Evolutionary conservation across 352 stramenopile species (phyloP), one percentile per base, ranked within the genome.

Genomic region (Pythium rhizo-oryzae): DNA sequence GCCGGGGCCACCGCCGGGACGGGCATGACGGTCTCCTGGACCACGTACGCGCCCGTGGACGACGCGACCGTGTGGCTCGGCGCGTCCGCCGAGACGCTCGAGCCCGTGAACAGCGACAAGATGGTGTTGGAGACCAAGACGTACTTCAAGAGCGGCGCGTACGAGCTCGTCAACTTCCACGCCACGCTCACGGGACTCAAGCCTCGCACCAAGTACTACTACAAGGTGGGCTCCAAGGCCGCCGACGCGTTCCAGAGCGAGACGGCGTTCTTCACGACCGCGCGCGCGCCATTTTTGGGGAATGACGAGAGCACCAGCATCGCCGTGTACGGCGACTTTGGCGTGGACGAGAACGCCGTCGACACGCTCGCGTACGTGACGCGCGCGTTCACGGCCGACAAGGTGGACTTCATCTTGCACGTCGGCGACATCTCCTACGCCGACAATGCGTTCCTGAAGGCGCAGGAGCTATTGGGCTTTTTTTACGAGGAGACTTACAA

Each of bases 401-500:
- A 77, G 2, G 59, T 92, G 1, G 78, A 91, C 23, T 76, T 93
- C 19, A 73, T 93, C 18, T 91, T 81, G 71, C 85, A 96, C 63
- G 57, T 92, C 24, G 87, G 85, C 15, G 85, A 94, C 59, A 85
- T 93, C 28, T 81, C 74, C 65, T 92, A 84, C 61, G 76, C 70
- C 12, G 69, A 79, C 53, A 69, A 79, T 61, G 64, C 62, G 4
- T 15, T 72, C 5, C 46, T 71, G 33, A 71, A 43, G 21, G 21
- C 51, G 3, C 41, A 44, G 6, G 67, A 87, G 57, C 46, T 53
- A 8, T 51, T 78, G 0, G 76, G 81, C 0, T 97, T 97, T 76
- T 91, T 91, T 61, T 97, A 94, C 74, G 89, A 97, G 49, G 79
- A 95, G 52, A 81, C 84, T 6, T 97, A 88, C 75, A 94, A 97